Evolutionary conservation across 2,329 filamentous ascomycete species (phyloP), one percentile per base, ranked within the genome.

Genomic region (Zasmidium angulare): DNA sequence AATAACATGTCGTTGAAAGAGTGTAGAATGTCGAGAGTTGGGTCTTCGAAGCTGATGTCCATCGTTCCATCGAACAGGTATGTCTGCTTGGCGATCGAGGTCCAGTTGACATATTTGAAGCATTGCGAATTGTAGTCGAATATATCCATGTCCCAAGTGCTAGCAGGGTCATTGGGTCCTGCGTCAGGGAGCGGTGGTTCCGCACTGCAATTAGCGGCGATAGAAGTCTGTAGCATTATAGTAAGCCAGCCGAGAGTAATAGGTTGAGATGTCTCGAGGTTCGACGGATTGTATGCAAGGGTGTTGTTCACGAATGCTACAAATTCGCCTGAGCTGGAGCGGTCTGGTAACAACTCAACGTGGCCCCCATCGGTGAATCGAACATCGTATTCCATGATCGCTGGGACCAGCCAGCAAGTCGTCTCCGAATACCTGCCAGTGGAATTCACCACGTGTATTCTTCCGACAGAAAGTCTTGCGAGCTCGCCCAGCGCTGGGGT

Each of bases 371-470:
- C n/a, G 7, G 20, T 56, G 48, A 43, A 53, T 0, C 56, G 22
- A 2, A 65, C 36, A 29, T 65, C 58, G 50, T 63, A 61, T 36
- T 63, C 63, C 7, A 65, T 49, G 36, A 61, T 59, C 3, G 57
- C 58, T 9, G 63, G 31, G 26, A 65, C 52, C 22, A 57, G 55
- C 12, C 26, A 53, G 40, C 63, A 65, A 11, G n/a, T 46, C 1
- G 46, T 61, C 9, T 61, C 49, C 1, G 52, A 49, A 29, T 62
- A 65, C 4, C 2, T 31, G 2, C 59, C 59, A 9, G 26, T 40
- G 26, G 22, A n/a, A 23, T 58, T 57, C 23, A 24, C 24, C 7
- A 46, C 50, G 22, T 47, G 2, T 23, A 47, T 43, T 4, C 19
- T 55, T 6, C 36, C 51, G 21, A 48, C 36, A 6, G 7, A 14